These are phyloP conservation scores for Mycena maculata DNA, from an alignment of 768 basidiomycete genomes.

Conservation along the genomic window DNA sequence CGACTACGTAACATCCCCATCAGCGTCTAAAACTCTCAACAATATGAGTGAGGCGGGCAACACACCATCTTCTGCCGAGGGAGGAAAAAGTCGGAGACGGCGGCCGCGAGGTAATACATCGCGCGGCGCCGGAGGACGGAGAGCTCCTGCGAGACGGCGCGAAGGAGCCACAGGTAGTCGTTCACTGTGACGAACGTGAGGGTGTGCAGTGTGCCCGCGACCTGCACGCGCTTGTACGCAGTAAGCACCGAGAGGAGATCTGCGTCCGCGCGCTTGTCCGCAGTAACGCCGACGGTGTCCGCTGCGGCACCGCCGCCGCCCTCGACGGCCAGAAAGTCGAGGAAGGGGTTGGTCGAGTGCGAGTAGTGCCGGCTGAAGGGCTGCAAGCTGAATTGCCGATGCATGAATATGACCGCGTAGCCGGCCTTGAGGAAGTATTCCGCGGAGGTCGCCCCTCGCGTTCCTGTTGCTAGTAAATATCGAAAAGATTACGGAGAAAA, in stretches of 20 bases:
- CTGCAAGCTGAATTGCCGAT: constrained; percentile 96
- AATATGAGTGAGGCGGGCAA: too few species aligned
- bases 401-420: constrained; percentile 99
- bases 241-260: constrained; percentile 79
- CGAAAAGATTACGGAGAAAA: not conserved
- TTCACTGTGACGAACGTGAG: constrained; percentile 94
- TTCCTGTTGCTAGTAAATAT: constrained; percentile 63
- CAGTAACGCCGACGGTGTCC: constrained; percentile 70
- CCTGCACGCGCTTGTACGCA: constrained; percentile 84
- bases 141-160: constrained; percentile 85
- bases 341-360: constrained; percentile 97
- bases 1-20: constrained; percentile 60
- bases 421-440: constrained; percentile 96
- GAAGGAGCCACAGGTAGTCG: constrained; percentile 94
- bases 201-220: constrained; percentile 79
- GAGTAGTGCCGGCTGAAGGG: constrained; percentile 99
- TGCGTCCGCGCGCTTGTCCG: constrained; percentile 66
- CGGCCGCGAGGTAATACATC: constrained; percentile 97
- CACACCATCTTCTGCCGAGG: constrained; percentile 90
- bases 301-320: constrained; percentile 33
- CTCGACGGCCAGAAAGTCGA: constrained; percentile 90
- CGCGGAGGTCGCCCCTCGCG: constrained; percentile 96
- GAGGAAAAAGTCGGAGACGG: constrained; percentile 98
- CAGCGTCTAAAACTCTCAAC: not conserved
- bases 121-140: constrained; percentile 73